A percentile compares a stretch with the other conserved stretches of the same genome.
These are phyloP conservation scores for Oryza rufipogon DNA, from an alignment of 176 grass and related monocot species.

Conservation along the genomic window DNA sequence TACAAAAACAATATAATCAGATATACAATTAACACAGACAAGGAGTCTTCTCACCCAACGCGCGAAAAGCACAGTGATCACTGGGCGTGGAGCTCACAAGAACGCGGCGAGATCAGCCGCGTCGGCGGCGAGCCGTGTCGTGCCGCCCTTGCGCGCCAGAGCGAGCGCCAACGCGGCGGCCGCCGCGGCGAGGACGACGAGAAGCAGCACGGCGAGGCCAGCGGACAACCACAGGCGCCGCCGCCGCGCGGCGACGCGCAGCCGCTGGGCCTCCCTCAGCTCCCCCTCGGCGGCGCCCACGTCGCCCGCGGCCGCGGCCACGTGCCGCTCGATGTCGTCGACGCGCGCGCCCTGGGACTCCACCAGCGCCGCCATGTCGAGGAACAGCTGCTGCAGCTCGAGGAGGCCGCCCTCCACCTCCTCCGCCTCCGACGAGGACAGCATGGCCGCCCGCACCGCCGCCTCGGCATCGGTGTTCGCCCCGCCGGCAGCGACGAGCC, in stretches of 20 bases:
- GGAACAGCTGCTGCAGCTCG: constrained; percentile 89
- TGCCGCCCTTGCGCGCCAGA: constrained; percentile 23
- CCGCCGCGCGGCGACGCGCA: constrained; percentile 43
- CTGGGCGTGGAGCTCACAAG: neutral
- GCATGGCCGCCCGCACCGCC: constrained; percentile 50
- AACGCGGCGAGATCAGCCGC: neutral
- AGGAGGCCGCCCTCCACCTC: constrained; percentile 64
- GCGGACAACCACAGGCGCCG: constrained; percentile 43
- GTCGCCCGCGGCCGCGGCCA: constrained; percentile 51
- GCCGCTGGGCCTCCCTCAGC: constrained; percentile 45
- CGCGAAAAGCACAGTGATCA: neutral
- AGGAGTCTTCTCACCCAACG: neutral
- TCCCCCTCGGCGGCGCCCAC: constrained; percentile 47
- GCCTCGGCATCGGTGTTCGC: constrained; percentile 28
- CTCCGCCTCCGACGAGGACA: constrained; percentile 49
- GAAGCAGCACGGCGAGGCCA: constrained; percentile 40
- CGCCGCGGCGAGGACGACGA: constrained; percentile 52
- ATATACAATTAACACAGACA: neutral
- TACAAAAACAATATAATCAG: too few relatives aligned
- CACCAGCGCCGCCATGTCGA: constrained; percentile 80
- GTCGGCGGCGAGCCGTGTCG: constrained; percentile 4
- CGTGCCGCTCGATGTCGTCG: constrained; percentile 63
- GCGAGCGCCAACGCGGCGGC: constrained; percentile 37
- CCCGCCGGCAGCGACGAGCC: constrained; percentile 42
- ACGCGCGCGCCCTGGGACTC: constrained; percentile 61